A percentile compares a stretch with the other conserved stretches of the same genome.
phyloP scores from a whole-genome alignment of 768 basidiomycete genomes.

The Boletus eberwhitei region DNA sequence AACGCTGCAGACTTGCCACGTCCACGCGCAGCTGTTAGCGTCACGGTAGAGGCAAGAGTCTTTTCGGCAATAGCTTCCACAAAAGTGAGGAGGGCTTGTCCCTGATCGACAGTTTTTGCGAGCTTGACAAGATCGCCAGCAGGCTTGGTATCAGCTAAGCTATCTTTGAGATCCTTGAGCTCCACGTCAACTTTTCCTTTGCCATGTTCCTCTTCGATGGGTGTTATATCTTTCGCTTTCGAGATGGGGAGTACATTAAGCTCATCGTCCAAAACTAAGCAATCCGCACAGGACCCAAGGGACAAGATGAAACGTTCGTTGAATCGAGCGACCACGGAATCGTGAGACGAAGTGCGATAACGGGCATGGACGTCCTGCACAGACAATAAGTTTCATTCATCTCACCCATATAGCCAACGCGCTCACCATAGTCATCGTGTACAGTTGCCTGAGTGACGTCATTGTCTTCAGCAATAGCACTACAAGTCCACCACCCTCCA shows the following conservation, averaged over 20 bases:
- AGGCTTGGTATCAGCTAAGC: slow-evolving; percentile 77
- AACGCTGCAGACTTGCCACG: slow-evolving; percentile 96
- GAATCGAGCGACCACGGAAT: slow-evolving; percentile 88
- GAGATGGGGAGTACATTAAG: slow-evolving; percentile 96
- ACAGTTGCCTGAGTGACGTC: slow-evolving; percentile 87
- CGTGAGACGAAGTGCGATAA: slow-evolving; percentile 89
- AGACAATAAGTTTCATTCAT: neutral
- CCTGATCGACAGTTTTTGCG: slow-evolving; percentile 91
- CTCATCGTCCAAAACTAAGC: slow-evolving; percentile 94
- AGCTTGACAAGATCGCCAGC: slow-evolving; percentile 88
- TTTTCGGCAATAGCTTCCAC: slow-evolving; percentile 92
- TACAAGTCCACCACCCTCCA: slow-evolving; percentile 90
- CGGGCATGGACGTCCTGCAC: slow-evolving; percentile 92
- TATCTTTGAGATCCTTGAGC: slow-evolving; percentile 75
- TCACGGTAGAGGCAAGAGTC: slow-evolving; percentile 90
- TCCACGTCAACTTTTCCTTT: slow-evolving; percentile 57
- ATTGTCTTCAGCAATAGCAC: slow-evolving; percentile 92
- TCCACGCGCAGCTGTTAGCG: slow-evolving; percentile 91
- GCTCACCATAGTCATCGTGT: slow-evolving; percentile 79
- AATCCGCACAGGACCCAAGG: slow-evolving; percentile 88
- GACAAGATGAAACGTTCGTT: slow-evolving; percentile 99
- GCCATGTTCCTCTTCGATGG: slow-evolving; percentile 49
- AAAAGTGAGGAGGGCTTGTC: slow-evolving; percentile 90
- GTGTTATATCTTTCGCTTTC: slow-evolving; percentile 86
- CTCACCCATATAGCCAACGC: neutral